Evolutionary conservation across 2,329 filamentous ascomycete genomes (phyloP), one percentile per base, ranked within the genome.

Genomic region (Exophiala calicioides): DNA sequence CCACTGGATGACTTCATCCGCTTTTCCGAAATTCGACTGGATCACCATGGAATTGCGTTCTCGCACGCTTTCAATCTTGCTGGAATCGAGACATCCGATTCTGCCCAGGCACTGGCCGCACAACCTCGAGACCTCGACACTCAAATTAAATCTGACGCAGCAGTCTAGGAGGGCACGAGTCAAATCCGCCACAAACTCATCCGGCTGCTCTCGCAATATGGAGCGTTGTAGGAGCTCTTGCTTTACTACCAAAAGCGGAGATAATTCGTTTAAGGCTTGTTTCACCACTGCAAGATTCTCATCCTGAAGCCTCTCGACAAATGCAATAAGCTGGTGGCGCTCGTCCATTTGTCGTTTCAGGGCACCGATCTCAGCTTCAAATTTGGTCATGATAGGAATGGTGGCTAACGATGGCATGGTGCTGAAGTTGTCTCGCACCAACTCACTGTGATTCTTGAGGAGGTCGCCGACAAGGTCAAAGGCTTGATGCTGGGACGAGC

Each of bases 21-120:
- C 76, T 34, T 80, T 79, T 33, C 85, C 80, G 60, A 98, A 97
- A 63, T 98, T 97, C 39, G 87, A 86, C 27, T 90, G 69, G 38
- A 97, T 82, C 18, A 97, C 80, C 42, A 96, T 86, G n/a, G 89
- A 85, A 54, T 80, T 83, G 58, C 89, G 85, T 58, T 88, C 85
- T 47, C 87, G 80, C 8, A 86, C 78, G 1, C 82, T 81, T 60
- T 98, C 93, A 1, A 96, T 81, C 49, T 88, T 82, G 60, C 95
- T 95, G 1, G 91, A 85, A 65, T 98, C 94, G 16, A 98, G 72
- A 56, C 90, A 95, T 5, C 94, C 93, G 42, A 98, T 82, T 15
- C 94, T 76, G 0, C 94, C 94, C 29, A 98, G 76, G 55, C 88
- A 93, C 60, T 86, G 82, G 10, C 89, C 86, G 52, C 88, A 89